Conservation (phyloP, 345 rosid genomes). For the Lenwebbia sp. region DNA sequence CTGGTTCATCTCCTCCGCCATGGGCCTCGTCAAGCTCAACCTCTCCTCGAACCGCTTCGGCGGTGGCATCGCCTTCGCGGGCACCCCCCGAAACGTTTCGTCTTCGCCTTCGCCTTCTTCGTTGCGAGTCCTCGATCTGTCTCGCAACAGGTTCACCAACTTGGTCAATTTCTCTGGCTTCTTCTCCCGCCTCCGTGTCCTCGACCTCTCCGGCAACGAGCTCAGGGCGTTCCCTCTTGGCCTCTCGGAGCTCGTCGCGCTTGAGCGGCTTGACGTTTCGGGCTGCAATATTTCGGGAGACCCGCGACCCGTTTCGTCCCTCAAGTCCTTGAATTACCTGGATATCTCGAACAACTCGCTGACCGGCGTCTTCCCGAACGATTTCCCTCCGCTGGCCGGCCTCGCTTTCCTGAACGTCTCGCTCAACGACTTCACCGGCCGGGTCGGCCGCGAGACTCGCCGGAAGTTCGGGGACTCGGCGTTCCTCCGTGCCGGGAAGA, state of each 20-base stretch:
- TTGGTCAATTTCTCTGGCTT: constrained; percentile 35
- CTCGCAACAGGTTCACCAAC: constrained; percentile 68
- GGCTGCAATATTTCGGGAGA: constrained; percentile 52
- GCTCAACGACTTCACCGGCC: constrained; percentile 54
- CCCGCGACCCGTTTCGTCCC: constrained; percentile 37
- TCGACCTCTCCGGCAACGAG: constrained; percentile 55
- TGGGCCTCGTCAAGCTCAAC: constrained; percentile 19
- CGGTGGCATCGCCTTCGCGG: constrained; percentile 21
- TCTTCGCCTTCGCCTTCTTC: constrained; percentile 9
- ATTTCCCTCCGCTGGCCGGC: constrained; percentile 50
- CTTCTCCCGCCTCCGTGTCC: constrained; percentile 31
- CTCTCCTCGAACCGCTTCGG: constrained; percentile 7
- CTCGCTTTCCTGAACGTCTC: constrained; percentile 62
- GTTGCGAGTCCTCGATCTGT: constrained; percentile 49
- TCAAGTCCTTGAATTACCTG: constrained; percentile 37
- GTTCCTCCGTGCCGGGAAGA: constrained; percentile 43
- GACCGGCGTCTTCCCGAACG: constrained; percentile 67
- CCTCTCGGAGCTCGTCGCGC: constrained; percentile 29
- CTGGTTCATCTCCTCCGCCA: constrained; percentile 57
- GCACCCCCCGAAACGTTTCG: constrained; percentile 11
- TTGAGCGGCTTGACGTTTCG: constrained; percentile 47
- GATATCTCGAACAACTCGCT: constrained; percentile 65
- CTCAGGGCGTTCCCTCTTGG: constrained; percentile 45
- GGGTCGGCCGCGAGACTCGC: constrained; percentile 17
- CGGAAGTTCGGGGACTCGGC: constrained; percentile 61